A percentile compares a stretch with the other conserved stretches of the same genome.
These are phyloP conservation scores for Pterocarpus santalinus DNA, from an alignment of 306 rosid species.

Conservation along the genomic window DNA sequence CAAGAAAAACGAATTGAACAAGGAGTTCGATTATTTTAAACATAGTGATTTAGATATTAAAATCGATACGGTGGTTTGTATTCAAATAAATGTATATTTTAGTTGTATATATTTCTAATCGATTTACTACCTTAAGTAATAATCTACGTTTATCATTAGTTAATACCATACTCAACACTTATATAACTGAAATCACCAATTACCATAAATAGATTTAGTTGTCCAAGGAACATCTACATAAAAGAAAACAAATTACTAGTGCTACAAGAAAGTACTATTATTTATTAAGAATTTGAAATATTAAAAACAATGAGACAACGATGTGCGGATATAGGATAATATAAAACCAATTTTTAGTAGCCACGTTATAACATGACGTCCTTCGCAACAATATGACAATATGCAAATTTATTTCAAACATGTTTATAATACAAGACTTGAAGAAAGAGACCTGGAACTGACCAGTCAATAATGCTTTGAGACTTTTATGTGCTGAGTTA, in stretches of 20 bases:
- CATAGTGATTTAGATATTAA: no score
- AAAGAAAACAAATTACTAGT: background rate
- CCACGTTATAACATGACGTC: background rate
- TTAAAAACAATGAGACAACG: background rate
- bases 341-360: background rate
- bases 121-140: no score
- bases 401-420: background rate
- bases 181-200: no score
- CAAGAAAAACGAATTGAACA: background rate
- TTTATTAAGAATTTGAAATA: background rate
- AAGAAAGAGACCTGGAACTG: background rate
- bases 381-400: background rate
- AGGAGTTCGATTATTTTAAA: no score
- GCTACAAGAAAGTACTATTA: background rate
- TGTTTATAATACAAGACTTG: background rate
- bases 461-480: conserved; percentile 42
- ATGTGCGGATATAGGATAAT: background rate
- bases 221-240: no score
- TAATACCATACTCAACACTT: no score
- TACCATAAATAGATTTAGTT: no score
- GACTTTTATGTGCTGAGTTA: background rate
- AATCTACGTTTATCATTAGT: no score
- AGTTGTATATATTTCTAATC: no score
- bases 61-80: no score
- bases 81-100: no score